These are phyloP conservation scores for Malus asiatica DNA, from an alignment of 306 rosid species.

Conservation along the genomic window DNA sequence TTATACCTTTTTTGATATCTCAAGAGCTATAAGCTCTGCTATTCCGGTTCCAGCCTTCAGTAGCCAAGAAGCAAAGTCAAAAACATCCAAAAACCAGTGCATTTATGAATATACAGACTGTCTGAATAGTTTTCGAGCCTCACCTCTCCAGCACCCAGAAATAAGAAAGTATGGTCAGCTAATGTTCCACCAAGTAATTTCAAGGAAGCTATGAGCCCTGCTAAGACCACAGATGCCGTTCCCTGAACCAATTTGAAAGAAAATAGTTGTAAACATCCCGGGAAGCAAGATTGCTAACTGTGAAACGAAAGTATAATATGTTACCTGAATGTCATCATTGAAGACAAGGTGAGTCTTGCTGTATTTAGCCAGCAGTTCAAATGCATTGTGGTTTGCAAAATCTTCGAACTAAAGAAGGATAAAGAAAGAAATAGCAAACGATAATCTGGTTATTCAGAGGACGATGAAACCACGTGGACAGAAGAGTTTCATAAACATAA, in stretches of 20 bases:
- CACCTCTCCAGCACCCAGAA: conserved; percentile 99
- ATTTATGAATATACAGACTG: neutral
- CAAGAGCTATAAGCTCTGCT: conserved; percentile 95
- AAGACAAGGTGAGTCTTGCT: conserved; percentile 87
- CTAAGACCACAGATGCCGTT: conserved; percentile 92
- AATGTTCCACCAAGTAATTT: conserved; percentile 73
- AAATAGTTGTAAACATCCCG: conserved; percentile 8
- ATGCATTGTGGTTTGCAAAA: conserved; percentile 94
- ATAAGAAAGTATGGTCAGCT: conserved; percentile 89
- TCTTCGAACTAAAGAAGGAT: conserved; percentile 67
- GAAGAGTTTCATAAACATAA: conserved; percentile 1
- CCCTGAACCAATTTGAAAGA: conserved; percentile 53
- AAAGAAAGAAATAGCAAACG: neutral
- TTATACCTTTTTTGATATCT: conserved; percentile 83
- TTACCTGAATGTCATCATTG: conserved; percentile 93
- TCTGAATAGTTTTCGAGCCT: conserved; percentile 4
- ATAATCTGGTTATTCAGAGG: conserved; percentile 2
- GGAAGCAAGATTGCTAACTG: conserved; percentile 4
- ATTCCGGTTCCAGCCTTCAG: conserved; percentile 98
- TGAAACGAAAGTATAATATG: neutral
- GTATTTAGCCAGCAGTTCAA: conserved; percentile 71
- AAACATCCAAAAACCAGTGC: neutral
- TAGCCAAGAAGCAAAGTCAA: conserved; percentile 27
- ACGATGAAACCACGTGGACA: conserved; percentile 2
- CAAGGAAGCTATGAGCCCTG: conserved; percentile 83